Percentiles rank a stretch among this genome's conserved stretches.
These are phyloP conservation scores for Pseudocercospora vitis DNA, from an alignment of 2,329 filamentous ascomycete species.

Conservation along the genomic window DNA sequence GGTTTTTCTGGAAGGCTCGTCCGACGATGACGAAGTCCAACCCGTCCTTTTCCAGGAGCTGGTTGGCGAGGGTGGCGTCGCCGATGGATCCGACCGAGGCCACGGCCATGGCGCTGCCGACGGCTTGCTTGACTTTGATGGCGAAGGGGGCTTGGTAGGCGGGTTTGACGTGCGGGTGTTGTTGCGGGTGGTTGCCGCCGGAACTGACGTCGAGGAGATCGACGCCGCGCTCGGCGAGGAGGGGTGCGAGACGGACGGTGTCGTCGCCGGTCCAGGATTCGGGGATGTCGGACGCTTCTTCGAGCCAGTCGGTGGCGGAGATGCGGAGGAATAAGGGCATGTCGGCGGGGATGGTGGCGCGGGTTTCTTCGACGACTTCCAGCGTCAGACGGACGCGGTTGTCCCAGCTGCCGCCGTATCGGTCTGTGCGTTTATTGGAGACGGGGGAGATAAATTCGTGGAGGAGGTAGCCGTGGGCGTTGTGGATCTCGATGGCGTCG, in stretches of 20 bases:
- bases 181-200: conserved; percentile 64
- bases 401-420: conserved; percentile 66
- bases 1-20: conserved; percentile 68
- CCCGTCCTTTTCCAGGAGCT: conserved; percentile 51
- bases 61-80: conserved; percentile 66
- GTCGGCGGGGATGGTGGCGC: conserved; percentile 61
- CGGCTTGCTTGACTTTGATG: conserved; percentile 67
- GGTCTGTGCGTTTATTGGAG: conserved; percentile 67
- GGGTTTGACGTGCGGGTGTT: conserved; percentile 59
- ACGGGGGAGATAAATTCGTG: conserved; percentile 68
- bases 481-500: conserved; percentile 78
- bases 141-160: conserved; percentile 76
- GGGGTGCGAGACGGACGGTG: conserved; percentile 61
- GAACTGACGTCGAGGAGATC: conserved; percentile 82
- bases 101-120: conserved; percentile 70
- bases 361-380: conserved; percentile 63
- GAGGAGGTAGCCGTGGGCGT: conserved; percentile 75
- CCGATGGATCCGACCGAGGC: conserved; percentile 74
- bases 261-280: conserved; percentile 69
- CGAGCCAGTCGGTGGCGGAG: conserved; percentile 74
- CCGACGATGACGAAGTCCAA: conserved; percentile 73
- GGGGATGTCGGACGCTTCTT: conserved; percentile 52
- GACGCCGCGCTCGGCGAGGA: conserved; percentile 70
- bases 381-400: conserved; percentile 68
- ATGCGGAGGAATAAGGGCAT: conserved; percentile 75